A percentile compares a stretch with the other conserved stretches of the same genome.
phyloP scores from a whole-genome alignment of 371 early-diverging fungal species.

The Nematocida sp. region DNA sequence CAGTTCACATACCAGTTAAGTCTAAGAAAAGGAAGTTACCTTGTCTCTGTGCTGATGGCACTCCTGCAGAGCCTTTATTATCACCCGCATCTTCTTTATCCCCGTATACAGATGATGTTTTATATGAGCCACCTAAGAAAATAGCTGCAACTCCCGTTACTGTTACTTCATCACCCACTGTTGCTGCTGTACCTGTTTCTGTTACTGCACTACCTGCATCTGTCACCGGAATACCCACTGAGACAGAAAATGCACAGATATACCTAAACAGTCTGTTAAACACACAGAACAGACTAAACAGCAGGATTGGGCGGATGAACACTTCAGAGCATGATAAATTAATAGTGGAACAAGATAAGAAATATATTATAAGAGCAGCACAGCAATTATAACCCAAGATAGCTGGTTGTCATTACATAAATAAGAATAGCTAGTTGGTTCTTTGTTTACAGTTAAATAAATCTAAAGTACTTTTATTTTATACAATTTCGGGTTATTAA shows the following conservation, averaged over 20 bases:
- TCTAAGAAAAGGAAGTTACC: not conserved
- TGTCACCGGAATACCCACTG: no score
- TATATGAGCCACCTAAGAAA: no score
- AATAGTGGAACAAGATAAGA: not conserved
- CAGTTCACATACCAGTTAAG: not conserved
- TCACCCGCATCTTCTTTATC: no score
- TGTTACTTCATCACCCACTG: no score
- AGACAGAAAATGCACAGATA: not conserved
- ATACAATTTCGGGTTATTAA: no score
- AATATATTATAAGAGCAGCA: not conserved
- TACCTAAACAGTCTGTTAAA: not conserved
- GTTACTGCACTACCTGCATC: no score
- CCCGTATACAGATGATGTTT: no score
- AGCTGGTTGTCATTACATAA: not conserved
- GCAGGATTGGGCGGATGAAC: not conserved
- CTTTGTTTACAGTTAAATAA: no score
- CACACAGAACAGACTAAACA: not conserved
- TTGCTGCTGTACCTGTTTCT: no score
- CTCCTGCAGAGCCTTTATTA: constrained; percentile 5
- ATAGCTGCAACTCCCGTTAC: no score
- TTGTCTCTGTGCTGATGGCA: constrained; percentile 7
- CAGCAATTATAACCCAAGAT: not conserved
- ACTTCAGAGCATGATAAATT: not conserved
- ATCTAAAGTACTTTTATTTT: no score
- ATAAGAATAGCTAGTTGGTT: no score